Percentiles rank a stretch among this genome's conserved stretches.
Evolutionary conservation across 768 basidiomycete genomes (phyloP).

Genomic region (Tricholoma hemisulphureum): DNA sequence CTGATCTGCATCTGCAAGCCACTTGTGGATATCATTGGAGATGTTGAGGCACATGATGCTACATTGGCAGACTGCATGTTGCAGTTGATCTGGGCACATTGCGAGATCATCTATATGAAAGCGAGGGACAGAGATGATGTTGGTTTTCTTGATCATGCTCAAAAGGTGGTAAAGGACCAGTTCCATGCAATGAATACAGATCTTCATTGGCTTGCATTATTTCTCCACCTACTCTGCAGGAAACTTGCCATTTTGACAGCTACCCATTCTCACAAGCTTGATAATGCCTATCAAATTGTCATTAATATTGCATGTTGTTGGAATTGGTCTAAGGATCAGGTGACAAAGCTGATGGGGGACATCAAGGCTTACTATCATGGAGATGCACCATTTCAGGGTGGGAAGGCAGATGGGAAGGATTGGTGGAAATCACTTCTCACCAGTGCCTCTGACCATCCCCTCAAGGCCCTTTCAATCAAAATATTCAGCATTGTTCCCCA

Average conservation of each 20-base stretch:
- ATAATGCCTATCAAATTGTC: neutral
- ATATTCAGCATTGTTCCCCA: neutral
- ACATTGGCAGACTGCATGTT: slow-evolving; percentile 37
- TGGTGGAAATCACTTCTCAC: neutral
- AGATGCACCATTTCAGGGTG: no score
- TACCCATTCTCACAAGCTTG: neutral
- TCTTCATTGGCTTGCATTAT: no score
- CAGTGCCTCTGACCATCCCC: neutral
- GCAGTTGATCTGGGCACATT: slow-evolving; percentile 25
- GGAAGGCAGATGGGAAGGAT: no score
- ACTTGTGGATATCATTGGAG: slow-evolving; percentile 34
- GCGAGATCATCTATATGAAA: neutral
- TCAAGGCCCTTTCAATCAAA: neutral
- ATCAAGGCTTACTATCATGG: no score
- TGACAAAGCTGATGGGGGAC: no score
- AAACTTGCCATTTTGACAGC: neutral
- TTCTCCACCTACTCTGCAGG: no score
- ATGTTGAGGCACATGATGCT: slow-evolving; percentile 27
- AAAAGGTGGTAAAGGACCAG: neutral
- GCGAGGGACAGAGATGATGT: slow-evolving; percentile 12
- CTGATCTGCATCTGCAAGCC: slow-evolving; percentile 27
- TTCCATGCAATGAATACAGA: neutral
- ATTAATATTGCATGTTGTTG: neutral
- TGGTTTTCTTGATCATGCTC: slow-evolving; percentile 7
- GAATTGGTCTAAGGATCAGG: no score